A percentile compares a stretch with the other conserved stretches of the same genome.
Evolutionary conservation across 805 yeast genomes (phyloP).

Genomic region (Saccharomycopsis amapae): DNA sequence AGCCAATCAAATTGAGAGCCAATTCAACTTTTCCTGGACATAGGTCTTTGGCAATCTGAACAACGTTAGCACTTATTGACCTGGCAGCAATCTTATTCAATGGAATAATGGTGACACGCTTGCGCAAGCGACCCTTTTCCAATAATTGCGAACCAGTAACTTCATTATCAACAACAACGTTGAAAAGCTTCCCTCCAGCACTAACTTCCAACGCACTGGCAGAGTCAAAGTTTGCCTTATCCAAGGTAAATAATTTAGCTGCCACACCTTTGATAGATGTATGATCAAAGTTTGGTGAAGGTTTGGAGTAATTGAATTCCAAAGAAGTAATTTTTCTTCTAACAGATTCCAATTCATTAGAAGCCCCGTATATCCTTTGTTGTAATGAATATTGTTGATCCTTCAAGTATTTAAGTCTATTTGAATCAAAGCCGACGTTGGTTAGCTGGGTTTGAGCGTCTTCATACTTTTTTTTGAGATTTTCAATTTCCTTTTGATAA

Average conservation of each 20-base stretch:
- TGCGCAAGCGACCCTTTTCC: conserved; percentile 67
- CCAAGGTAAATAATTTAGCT: conserved; percentile 70
- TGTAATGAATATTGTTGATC: conserved; percentile 38
- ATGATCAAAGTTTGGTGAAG: conserved; percentile 53
- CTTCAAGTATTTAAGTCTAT: conserved; percentile 37
- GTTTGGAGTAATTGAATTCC: conserved; percentile 67
- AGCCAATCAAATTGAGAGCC: conserved; percentile 78
- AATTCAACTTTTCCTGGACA: conserved; percentile 83
- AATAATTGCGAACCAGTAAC: conserved; percentile 75
- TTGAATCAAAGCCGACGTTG: conserved; percentile 52
- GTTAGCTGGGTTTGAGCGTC: conserved; percentile 37
- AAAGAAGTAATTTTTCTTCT: conserved; percentile 62
- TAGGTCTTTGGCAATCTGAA: conserved; percentile 61
- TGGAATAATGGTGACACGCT: conserved; percentile 88
- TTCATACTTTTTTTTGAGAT: conserved; percentile 33
- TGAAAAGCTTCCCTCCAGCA: conserved; percentile 87
- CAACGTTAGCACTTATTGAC: conserved; percentile 42
- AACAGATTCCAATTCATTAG: conserved; percentile 44
- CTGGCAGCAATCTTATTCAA: conserved; percentile 73
- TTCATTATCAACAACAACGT: conserved; percentile 86
- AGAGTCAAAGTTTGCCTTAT: conserved; percentile 47
- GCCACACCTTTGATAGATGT: conserved; percentile 77
- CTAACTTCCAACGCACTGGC: conserved; percentile 86
- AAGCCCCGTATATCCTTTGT: conserved; percentile 37
- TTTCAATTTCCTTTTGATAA: conserved; percentile 37